Conservation (phyloP, 225 moss, liverwort and hornwort genomes). For the Marchantia polymorpha region DNA sequence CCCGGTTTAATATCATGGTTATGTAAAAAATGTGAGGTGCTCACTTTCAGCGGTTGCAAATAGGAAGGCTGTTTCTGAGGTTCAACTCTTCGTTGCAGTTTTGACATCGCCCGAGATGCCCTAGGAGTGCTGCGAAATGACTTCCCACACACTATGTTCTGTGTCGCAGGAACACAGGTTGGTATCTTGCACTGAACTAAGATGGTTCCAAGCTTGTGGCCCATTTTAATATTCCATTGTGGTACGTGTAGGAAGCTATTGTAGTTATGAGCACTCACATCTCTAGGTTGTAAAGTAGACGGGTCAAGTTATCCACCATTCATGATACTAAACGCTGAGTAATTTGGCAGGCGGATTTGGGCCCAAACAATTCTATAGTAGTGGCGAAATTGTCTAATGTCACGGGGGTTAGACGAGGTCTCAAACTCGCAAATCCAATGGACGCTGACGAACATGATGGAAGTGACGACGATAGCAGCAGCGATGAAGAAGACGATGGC, state of each 20-base stretch:
- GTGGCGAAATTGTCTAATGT: constrained; percentile 80
- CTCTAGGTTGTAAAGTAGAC: neutral
- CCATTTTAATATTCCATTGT: neutral
- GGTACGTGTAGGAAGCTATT: neutral
- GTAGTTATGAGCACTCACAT: neutral
- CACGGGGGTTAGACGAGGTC: constrained; percentile 61
- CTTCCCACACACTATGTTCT: constrained; percentile 80
- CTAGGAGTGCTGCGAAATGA: constrained; percentile 77
- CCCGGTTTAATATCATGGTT: neutral
- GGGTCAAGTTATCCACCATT: neutral
- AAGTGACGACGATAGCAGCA: constrained; percentile 61
- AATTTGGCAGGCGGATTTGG: constrained; percentile 63
- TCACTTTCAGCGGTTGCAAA: neutral
- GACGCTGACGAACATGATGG: constrained; percentile 61
- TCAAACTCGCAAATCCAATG: constrained; percentile 51
- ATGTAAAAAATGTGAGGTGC: neutral
- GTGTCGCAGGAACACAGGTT: constrained; percentile 93
- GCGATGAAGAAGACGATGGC: constrained; percentile 50
- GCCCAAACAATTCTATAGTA: constrained; percentile 64
- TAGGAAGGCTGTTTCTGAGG: neutral
- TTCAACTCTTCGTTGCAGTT: constrained; percentile 35
- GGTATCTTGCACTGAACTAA: neutral
- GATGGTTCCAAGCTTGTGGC: neutral
- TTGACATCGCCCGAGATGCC: constrained; percentile 79
- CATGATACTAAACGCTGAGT: neutral